Base-by-base conservation (phyloP, 2,329 filamentous ascomycete species). In the Colletotrichum falcatum region DNA sequence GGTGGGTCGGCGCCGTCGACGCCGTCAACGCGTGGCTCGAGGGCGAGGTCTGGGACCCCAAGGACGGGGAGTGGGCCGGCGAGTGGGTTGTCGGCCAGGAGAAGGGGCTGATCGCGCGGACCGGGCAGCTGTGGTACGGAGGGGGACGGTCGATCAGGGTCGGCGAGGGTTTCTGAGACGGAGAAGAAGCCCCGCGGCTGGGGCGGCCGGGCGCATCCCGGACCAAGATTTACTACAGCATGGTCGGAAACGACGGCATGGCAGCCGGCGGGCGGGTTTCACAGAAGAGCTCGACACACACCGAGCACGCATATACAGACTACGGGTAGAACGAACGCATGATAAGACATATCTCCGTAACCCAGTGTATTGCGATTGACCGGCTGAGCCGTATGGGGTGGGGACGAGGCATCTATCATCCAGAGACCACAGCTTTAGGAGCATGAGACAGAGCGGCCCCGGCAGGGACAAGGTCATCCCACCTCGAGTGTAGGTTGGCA, bases 11-110 rank as follows among this genome's bases (percentile, higher is more conserved):
- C 18, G 86, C 86, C 61, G 91, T 98, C 60, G 93, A 96, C 53
- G 84, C 88, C 71, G 87, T 97, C 74, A 98, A 98, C 79, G 79
- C 77, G 12, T 95, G 91, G 91, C 83, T 98, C 33, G 85, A 90
- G 77, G 81, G 81, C 14, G 87, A 92, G 76, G 91, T 91, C 61
- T 97, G 94, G 93, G 88, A 89, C 26, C 82, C 80, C 48, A 75
- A 79, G 30, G 81, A 77, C 56, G 82, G 78, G 11, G 80, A 81
- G 14, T 81, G 84, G 44, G 78, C 85, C 2, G 91, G 92, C 0
- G 92, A 96, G 77, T 98, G 95, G 94, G 83, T 92, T 30, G 90
- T 98, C n/a, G 95, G 95, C 0, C 89, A 97, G 75, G 94, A 95
- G 79, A 91, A 86, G 75, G 95, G 95, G 0, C 81, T 98, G 65